Evolutionary conservation across 1,284 basidiomycete species (phyloP).

Genomic region (Porodaedalea pini): DNA sequence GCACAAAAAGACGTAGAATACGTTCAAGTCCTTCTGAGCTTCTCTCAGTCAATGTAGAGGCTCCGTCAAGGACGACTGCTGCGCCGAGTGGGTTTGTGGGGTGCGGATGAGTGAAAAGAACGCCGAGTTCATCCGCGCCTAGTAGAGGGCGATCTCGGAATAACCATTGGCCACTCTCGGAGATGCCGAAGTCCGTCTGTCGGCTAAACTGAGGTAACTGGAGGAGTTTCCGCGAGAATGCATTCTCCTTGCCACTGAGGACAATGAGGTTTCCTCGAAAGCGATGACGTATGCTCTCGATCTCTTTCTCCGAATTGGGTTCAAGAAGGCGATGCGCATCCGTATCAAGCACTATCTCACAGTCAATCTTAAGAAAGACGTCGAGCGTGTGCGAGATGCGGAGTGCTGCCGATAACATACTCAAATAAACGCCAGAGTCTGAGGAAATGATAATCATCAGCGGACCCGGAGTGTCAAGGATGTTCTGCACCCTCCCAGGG

Average conservation of each 20-base stretch:
- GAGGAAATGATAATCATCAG: conserved; percentile 53
- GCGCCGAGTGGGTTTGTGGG: conserved; percentile 39
- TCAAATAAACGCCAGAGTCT: conserved; percentile 26
- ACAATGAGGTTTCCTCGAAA: conserved; percentile 48
- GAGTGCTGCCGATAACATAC: conserved; percentile 47
- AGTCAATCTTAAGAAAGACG: conserved; percentile 67
- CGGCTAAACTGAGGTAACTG: background rate
- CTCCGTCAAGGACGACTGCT: conserved; percentile 58
- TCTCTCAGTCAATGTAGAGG: conserved; percentile 33
- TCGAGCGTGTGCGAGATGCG: conserved; percentile 67
- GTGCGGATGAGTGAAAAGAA: conserved; percentile 70
- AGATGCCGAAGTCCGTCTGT: conserved; percentile 11
- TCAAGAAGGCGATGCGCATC: conserved; percentile 33
- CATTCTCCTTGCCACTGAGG: conserved; percentile 33
- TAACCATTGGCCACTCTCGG: background rate
- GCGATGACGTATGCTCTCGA: conserved; percentile 20
- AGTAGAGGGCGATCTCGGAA: background rate
- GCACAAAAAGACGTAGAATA: conserved; percentile 67
- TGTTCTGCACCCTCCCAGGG: conserved; percentile 26
- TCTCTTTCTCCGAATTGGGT: conserved; percentile 2
- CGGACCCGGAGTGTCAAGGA: conserved; percentile 52
- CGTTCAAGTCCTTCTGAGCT: conserved; percentile 52
- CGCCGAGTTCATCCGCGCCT: conserved; percentile 35
- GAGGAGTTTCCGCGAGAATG: conserved; percentile 22
- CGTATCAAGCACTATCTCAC: conserved; percentile 49